phyloP scores from a whole-genome alignment of 2,329 filamentous ascomycete species.

The Phaeosphaeriaceae sp. region DNA sequence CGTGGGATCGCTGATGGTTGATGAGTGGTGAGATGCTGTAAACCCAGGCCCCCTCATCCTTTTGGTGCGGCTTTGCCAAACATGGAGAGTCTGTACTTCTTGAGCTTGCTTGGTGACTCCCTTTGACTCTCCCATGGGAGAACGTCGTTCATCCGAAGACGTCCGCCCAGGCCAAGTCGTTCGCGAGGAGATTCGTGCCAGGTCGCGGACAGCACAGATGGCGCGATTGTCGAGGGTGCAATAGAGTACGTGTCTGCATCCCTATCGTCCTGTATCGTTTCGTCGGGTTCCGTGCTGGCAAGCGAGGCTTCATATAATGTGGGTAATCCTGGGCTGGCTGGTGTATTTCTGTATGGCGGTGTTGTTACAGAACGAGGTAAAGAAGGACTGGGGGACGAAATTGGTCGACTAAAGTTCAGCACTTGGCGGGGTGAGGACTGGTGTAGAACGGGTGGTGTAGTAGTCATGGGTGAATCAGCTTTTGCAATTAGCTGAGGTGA shows the following conservation, averaged over 20 bases:
- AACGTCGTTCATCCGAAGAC: slow-evolving; percentile 39
- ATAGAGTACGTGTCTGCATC: slow-evolving; percentile 30
- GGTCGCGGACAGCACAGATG: slow-evolving; percentile 44
- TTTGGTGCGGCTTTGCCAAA: slow-evolving; percentile 19
- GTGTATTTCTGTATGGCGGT: slow-evolving; percentile 19
- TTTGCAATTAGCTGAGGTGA: slow-evolving; percentile 8
- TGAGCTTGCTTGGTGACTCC: slow-evolving; percentile 32
- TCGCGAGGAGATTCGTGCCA: slow-evolving; percentile 46
- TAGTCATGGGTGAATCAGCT: slow-evolving; percentile 16
- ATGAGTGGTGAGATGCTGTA: too few species aligned
- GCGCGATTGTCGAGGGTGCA: slow-evolving; percentile 39
- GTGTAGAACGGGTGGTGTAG: slow-evolving; percentile 11
- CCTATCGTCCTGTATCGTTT: slow-evolving; percentile 15
- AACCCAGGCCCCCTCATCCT: slow-evolving; percentile 12
- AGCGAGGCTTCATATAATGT: slow-evolving; percentile 43
- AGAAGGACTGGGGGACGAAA: slow-evolving; percentile 6
- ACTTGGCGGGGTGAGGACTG: slow-evolving; percentile 23
- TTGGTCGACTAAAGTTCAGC: slow-evolving; percentile 34
- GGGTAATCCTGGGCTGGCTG: slow-evolving; percentile 30
- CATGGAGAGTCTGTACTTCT: slow-evolving; percentile 37
- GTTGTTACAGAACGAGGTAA: slow-evolving; percentile 13
- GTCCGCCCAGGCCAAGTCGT: slow-evolving; percentile 45
- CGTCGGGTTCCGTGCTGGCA: slow-evolving; percentile 29
- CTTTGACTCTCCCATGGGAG: slow-evolving; percentile 39
- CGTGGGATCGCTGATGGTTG: too few species aligned